Percentiles rank a stretch among this genome's conserved stretches.
Evolutionary conservation across 148 eudicot species (phyloP).

Genomic region (Fagopyrum esculentum): DNA sequence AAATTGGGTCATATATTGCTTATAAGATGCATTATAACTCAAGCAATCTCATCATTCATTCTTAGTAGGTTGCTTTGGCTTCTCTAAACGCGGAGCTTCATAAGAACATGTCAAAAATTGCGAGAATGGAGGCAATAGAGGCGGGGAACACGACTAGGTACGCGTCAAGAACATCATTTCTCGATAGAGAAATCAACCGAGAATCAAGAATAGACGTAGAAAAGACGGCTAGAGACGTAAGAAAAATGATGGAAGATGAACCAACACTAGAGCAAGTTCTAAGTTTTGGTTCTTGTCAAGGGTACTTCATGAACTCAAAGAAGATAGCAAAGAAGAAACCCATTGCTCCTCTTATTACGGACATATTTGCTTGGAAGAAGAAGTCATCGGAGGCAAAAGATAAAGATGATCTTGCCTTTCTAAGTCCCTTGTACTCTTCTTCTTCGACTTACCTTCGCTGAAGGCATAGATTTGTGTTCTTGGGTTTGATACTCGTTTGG

Average conservation of each 20-base stretch:
- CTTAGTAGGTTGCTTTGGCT: slow-evolving; percentile 43
- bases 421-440: slow-evolving; percentile 14
- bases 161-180: slow-evolving; percentile 4
- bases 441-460: slow-evolving; percentile 10
- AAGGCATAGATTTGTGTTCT: background rate
- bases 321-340: slow-evolving; percentile 58
- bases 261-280: slow-evolving; percentile 50
- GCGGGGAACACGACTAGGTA: slow-evolving; percentile 27
- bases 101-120: slow-evolving; percentile 72
- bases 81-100: slow-evolving; percentile 73
- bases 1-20: too few species aligned
- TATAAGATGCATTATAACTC: background rate
- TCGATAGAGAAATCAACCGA: background rate
- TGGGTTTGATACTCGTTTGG: background rate
- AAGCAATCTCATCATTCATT: background rate
- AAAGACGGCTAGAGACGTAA: slow-evolving; percentile 21
- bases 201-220: slow-evolving; percentile 14
- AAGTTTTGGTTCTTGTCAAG: slow-evolving; percentile 34
- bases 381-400: slow-evolving; percentile 18
- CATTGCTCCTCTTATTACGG: slow-evolving; percentile 55
- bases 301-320: slow-evolving; percentile 17
- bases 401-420: slow-evolving; percentile 12
- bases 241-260: slow-evolving; percentile 20
- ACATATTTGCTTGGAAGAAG: slow-evolving; percentile 45
- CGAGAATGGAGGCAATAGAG: slow-evolving; percentile 48